These are phyloP conservation scores for Dissoconium aciculare DNA, from an alignment of 2,329 filamentous ascomycete genomes.

Conservation along the genomic window DNA sequence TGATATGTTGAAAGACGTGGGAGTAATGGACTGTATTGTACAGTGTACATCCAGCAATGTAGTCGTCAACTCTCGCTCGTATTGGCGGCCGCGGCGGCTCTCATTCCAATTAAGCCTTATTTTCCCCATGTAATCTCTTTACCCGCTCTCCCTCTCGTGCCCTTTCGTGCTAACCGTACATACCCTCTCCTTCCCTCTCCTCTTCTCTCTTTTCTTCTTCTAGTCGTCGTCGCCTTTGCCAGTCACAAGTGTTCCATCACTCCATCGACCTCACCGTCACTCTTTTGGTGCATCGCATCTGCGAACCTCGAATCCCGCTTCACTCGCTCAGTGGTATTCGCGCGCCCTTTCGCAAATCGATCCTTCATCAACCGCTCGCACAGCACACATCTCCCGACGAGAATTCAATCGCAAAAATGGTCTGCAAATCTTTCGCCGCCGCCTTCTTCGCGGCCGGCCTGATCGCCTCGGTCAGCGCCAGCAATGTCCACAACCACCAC, in stretches of 20 bases:
- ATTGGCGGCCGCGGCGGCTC: no score
- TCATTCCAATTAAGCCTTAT: no score
- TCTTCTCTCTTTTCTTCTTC: background rate
- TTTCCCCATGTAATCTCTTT: no score
- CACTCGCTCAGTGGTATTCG: slow-evolving; percentile 16
- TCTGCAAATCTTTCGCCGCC: slow-evolving; percentile 8
- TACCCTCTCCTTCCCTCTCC: no score
- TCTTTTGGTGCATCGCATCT: background rate
- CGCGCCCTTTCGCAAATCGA: background rate
- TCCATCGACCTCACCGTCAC: no score
- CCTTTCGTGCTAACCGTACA: no score
- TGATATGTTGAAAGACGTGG: no score
- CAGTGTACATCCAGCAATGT: no score
- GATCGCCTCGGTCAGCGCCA: slow-evolving; percentile 10
- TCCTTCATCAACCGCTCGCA: background rate
- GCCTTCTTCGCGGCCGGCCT: slow-evolving; percentile 9
- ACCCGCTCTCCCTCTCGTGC: no score
- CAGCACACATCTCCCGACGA: background rate
- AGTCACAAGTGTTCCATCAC: no score
- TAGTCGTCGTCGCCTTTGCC: background rate
- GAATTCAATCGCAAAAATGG: slow-evolving; percentile 10
- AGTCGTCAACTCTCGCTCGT: no score
- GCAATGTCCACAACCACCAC: slow-evolving; percentile 9
- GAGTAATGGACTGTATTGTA: no score
- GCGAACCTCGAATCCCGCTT: slow-evolving; percentile 8